These are phyloP conservation scores for Nemania sp. DNA, from an alignment of 2,329 filamentous ascomycete species.

Conservation along the genomic window DNA sequence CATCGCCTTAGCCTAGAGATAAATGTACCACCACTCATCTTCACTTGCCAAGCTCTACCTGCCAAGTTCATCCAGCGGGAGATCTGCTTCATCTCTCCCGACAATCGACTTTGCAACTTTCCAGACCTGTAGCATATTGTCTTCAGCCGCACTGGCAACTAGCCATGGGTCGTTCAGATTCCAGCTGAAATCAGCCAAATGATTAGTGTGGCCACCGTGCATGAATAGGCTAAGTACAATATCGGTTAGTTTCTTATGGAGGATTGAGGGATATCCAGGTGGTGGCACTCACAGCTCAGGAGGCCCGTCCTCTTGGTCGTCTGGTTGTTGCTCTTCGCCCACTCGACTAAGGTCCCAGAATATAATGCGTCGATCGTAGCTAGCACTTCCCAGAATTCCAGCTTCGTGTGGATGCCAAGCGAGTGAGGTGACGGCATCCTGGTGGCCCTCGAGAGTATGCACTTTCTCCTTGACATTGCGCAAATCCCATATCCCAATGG, in stretches of 20 bases:
- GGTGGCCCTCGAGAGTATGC: constrained; percentile 89
- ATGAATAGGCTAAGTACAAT: constrained; percentile 83
- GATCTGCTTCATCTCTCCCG: constrained; percentile 78
- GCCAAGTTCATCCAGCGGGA: constrained; percentile 82
- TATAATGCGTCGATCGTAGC: constrained; percentile 92
- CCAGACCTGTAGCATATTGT: constrained; percentile 97
- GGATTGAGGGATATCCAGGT: neutral
- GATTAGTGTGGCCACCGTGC: constrained; percentile 98
- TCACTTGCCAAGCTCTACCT: constrained; percentile 78
- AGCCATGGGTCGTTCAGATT: constrained; percentile 98
- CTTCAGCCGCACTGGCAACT: constrained; percentile 93
- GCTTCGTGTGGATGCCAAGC: constrained; percentile 95
- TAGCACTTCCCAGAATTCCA: constrained; percentile 87
- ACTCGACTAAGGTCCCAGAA: constrained; percentile 96
- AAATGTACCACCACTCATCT: constrained; percentile 23
- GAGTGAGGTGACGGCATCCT: constrained; percentile 89
- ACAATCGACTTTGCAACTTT: constrained; percentile 87
- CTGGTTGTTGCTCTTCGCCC: constrained; percentile 93
- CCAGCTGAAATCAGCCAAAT: constrained; percentile 97
- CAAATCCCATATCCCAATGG: constrained; percentile 94
- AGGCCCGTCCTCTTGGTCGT: constrained; percentile 93
- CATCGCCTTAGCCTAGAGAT: constrained; percentile 28
- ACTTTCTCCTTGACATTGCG: constrained; percentile 90
- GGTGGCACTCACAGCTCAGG: constrained; percentile 82
- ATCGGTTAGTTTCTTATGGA: constrained; percentile 32